Evolutionary conservation across 2,329 filamentous ascomycete species (phyloP).

Genomic region (Fusarium robinianum): DNA sequence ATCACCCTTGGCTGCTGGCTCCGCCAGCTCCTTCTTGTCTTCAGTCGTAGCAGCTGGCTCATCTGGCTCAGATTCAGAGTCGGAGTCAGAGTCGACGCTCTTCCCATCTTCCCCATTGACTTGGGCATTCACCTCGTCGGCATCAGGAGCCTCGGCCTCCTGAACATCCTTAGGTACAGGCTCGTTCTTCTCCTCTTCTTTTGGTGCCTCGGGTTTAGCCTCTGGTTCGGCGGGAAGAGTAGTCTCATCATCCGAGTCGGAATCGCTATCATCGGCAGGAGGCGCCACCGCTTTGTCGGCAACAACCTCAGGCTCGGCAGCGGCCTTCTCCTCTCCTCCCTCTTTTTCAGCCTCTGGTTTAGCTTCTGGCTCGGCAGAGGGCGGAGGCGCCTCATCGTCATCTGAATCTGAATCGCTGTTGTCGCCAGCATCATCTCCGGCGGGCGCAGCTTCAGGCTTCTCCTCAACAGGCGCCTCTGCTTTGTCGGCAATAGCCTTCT

Average conservation of each 20-base stretch:
- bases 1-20: neutral
- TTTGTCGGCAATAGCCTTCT: slow-evolving; percentile 5
- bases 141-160: slow-evolving; percentile 6
- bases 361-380: too few species aligned
- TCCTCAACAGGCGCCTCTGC: too few species aligned
- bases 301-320: slow-evolving; percentile 2
- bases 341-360: neutral
- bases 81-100: neutral
- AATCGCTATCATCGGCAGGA: neutral
- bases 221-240: neutral
- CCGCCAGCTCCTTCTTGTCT: slow-evolving; percentile 1
- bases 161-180: slow-evolving; percentile 2
- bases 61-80: slow-evolving; percentile 3
- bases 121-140: slow-evolving; percentile 12
- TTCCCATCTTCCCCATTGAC: slow-evolving; percentile 11
- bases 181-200: slow-evolving; percentile 6
- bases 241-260: too few species aligned
- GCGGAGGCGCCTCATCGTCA: too few species aligned
- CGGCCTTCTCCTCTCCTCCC: slow-evolving; percentile 18
- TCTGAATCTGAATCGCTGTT: too few species aligned
- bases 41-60: slow-evolving; percentile 6
- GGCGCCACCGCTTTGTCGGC: slow-evolving; percentile 7
- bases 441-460: too few species aligned
- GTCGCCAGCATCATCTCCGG: too few species aligned
- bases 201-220: slow-evolving; percentile 9